Percentiles rank a stretch among this genome's conserved stretches.
Conservation (phyloP, 225 moss, liverwort and hornwort species). For the Lunularia cruciata region DNA sequence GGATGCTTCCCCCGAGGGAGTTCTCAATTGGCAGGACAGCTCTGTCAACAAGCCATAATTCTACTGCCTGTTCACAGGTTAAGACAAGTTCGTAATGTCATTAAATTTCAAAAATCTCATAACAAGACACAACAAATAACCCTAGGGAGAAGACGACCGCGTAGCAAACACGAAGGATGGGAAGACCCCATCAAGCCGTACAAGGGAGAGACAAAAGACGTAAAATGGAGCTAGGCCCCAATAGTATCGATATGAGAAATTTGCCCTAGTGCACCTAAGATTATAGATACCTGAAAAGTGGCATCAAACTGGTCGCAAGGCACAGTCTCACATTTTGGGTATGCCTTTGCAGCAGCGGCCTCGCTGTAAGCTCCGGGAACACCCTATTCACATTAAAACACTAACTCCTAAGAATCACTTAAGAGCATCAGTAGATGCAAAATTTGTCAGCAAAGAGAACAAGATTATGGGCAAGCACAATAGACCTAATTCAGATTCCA, state of each 20-base stretch:
- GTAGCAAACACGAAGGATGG: no score
- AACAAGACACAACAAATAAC: no score
- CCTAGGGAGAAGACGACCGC: no score
- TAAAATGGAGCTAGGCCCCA: no score
- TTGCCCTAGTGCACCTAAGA: no score
- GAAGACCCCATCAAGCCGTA: not conserved
- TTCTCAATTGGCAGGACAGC: slow-evolving; percentile 3
- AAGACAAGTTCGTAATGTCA: not conserved
- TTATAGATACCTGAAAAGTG: slow-evolving; percentile 46
- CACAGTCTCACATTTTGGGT: slow-evolving; percentile 73
- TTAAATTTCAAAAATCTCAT: slow-evolving; percentile 49
- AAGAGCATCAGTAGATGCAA: no score
- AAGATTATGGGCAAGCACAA: not conserved
- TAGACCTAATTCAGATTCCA: no score
- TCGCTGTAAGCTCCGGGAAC: slow-evolving; percentile 80
- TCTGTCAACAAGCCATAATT: slow-evolving; percentile 61
- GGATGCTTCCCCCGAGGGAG: slow-evolving; percentile 8
- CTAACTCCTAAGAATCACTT: not conserved
- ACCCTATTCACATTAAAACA: slow-evolving; percentile 21
- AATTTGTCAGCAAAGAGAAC: not conserved
- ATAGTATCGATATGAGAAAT: no score
- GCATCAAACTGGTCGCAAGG: slow-evolving; percentile 83
- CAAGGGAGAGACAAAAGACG: not conserved
- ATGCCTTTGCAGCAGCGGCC: slow-evolving; percentile 76
- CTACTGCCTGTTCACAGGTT: slow-evolving; percentile 45